Conservation (phyloP, 306 rosid species). For the Medicago truncatula region DNA sequence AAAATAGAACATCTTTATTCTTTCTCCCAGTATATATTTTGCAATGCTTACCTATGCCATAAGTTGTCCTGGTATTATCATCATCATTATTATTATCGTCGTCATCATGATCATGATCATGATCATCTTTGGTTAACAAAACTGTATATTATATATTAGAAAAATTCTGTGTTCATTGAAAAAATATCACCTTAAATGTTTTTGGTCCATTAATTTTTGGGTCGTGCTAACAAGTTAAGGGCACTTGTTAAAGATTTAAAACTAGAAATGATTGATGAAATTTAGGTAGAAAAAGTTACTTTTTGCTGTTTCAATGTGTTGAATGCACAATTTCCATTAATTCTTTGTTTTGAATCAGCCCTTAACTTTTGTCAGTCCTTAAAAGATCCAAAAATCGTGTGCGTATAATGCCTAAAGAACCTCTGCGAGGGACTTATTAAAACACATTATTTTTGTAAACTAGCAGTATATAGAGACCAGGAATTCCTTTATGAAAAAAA, state of each 20-base stretch:
- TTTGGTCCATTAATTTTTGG: neutral
- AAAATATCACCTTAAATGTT: slow-evolving; percentile 6
- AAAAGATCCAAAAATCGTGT: neutral
- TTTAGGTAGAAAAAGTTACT: too few relatives aligned
- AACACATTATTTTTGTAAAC: neutral
- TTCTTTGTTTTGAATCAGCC: neutral
- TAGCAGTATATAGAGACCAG: neutral
- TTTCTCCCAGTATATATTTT: slow-evolving; percentile 32
- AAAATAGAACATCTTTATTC: slow-evolving; percentile 7
- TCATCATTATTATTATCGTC: neutral
- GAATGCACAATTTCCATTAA: too few relatives aligned
- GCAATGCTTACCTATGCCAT: slow-evolving; percentile 15
- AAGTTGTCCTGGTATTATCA: slow-evolving; percentile 29
- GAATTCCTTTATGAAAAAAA: neutral
- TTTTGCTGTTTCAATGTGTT: too few relatives aligned
- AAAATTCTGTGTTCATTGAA: neutral
- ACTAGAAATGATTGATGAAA: too few relatives aligned
- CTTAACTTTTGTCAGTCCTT: neutral
- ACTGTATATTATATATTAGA: too few relatives aligned
- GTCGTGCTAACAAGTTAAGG: too few relatives aligned
- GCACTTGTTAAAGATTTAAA: too few relatives aligned
- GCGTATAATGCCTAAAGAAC: neutral
- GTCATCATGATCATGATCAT: neutral
- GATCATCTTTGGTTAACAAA: neutral
- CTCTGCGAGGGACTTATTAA: neutral